phyloP scores from a whole-genome alignment of 768 basidiomycete species.

The Phanerochaete carnosa region DNA sequence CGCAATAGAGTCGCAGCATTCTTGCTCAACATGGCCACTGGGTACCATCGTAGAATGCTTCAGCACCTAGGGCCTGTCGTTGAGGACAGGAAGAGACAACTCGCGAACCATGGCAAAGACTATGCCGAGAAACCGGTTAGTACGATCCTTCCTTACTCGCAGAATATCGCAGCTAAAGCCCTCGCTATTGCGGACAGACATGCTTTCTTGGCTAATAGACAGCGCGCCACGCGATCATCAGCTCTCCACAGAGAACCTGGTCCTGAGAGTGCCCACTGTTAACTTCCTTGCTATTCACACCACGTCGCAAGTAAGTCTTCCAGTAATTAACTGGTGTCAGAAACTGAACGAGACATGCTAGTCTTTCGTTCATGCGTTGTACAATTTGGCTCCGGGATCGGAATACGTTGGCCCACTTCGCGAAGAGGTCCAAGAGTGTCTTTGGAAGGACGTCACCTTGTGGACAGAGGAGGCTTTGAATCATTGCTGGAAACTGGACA shows the following conservation, averaged over 20 bases:
- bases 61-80: slow-evolving; percentile 7
- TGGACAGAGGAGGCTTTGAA: slow-evolving; percentile 24
- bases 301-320: not conserved
- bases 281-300: slow-evolving; percentile 44
- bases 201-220: not conserved
- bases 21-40: too few relatives aligned
- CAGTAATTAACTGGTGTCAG: too few relatives aligned
- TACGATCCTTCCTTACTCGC: too few relatives aligned
- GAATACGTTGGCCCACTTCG: too few relatives aligned
- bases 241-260: slow-evolving; percentile 12
- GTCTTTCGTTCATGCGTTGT: too few relatives aligned
- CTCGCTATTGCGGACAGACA: not conserved
- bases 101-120: slow-evolving; percentile 7
- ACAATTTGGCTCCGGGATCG: too few relatives aligned
- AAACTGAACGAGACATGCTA: too few relatives aligned
- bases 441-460: not conserved
- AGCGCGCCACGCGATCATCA: not conserved
- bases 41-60: too few relatives aligned
- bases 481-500: slow-evolving; percentile 30
- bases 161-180: not conserved
- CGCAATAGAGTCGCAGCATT: too few relatives aligned
- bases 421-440: not conserved
- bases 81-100: slow-evolving; percentile 8
- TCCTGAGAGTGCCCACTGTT: slow-evolving; percentile 29
- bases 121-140: slow-evolving; percentile 4